Percentiles rank a stretch among this genome's conserved stretches.
These are phyloP conservation scores for Fraxinus sp. DNA, from an alignment of 305 asterid species.

Conservation along the genomic window DNA sequence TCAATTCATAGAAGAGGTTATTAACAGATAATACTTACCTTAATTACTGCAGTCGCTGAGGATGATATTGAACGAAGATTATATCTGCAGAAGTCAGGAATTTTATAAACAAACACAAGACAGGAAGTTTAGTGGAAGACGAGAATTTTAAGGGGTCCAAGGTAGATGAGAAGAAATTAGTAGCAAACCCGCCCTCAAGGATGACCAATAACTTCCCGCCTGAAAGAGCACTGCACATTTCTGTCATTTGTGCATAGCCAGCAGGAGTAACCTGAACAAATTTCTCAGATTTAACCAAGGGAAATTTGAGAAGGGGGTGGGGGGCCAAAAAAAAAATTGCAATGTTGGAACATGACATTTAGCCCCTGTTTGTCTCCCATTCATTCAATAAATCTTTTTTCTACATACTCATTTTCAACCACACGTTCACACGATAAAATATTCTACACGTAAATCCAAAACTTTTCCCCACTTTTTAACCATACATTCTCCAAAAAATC, in stretches of 20 bases:
- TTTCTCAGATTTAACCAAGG: background rate
- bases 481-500: too few relatives aligned
- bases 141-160: background rate
- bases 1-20: conserved; percentile 19
- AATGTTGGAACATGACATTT: conserved; percentile 3
- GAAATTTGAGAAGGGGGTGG: background rate
- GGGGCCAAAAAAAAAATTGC: background rate
- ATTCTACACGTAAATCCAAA: too few relatives aligned
- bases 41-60: conserved; percentile 85
- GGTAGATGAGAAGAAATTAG: conserved; percentile 16
- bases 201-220: conserved; percentile 90
- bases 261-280: conserved; percentile 69
- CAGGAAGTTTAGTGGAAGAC: background rate
- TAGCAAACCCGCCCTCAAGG: conserved; percentile 96
- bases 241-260: conserved; percentile 92
- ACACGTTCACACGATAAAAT: too few relatives aligned
- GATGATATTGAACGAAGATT: conserved; percentile 93
- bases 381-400: too few relatives aligned
- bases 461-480: too few relatives aligned
- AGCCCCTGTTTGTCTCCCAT: background rate
- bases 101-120: conserved; percentile 21
- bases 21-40: conserved; percentile 47
- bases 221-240: conserved; percentile 66
- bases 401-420: too few relatives aligned
- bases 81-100: conserved; percentile 53